These are phyloP conservation scores for Camellia lanceoleosa DNA, from an alignment of 148 eudicot genomes.

Conservation along the genomic window DNA sequence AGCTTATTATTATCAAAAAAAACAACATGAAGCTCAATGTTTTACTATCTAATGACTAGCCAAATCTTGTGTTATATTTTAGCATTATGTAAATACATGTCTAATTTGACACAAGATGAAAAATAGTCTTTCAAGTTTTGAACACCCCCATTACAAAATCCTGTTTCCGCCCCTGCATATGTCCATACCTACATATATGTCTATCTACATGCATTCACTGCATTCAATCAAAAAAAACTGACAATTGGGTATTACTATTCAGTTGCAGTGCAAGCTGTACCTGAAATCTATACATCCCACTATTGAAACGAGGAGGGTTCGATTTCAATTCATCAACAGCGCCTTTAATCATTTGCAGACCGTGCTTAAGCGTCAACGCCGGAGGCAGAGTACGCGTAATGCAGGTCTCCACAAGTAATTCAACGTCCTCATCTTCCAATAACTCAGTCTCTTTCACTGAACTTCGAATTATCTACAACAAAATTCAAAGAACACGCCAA, in stretches of 20 bases:
- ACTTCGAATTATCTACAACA: slow-evolving; percentile 11
- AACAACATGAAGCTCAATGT: no score
- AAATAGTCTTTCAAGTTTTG: no score
- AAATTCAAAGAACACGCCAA: neutral
- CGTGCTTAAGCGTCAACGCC: slow-evolving; percentile 70
- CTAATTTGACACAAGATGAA: no score
- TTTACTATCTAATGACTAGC: no score
- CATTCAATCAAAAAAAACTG: neutral
- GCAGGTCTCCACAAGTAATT: slow-evolving; percentile 51
- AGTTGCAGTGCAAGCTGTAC: slow-evolving; percentile 24
- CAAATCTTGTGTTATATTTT: no score
- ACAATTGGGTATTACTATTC: neutral
- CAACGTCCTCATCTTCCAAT: slow-evolving; percentile 36
- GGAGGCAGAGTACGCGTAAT: slow-evolving; percentile 66
- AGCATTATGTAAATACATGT: no score
- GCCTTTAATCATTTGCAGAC: slow-evolving; percentile 50
- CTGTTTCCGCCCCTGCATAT: no score
- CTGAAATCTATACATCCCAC: slow-evolving; percentile 83
- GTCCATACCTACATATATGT: neutral
- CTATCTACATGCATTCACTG: neutral
- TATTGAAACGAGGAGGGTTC: slow-evolving; percentile 48
- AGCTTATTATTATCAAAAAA: no score
- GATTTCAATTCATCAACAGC: slow-evolving; percentile 58
- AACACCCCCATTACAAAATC: no score
- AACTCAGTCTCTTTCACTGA: slow-evolving; percentile 15